Base-by-base conservation (phyloP, 2,329 filamentous ascomycete species). In the Calonectria pteridis region DNA sequence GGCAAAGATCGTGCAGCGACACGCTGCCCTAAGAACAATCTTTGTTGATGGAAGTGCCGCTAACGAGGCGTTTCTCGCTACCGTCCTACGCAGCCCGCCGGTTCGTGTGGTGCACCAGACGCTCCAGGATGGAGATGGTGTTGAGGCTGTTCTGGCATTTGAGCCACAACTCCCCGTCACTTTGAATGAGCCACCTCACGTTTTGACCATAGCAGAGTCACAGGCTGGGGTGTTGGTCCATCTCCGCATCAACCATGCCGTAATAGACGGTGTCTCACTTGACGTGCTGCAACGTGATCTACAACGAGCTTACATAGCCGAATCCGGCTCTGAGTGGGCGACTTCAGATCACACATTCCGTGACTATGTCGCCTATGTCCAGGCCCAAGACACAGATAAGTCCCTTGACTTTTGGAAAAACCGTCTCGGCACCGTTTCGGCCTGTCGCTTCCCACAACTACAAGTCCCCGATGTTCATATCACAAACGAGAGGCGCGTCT, bases 31-130 rank as follows among this genome's bases (percentile, higher is more conserved):
- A 55, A 69, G 67, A 33, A 69, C 67, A 11, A 46, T 69, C 28
- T 69, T 69, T 63, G 40, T 69, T 29, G 67, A 69, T 29, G 66
- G 66, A 31, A 53, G 13, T 43, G 51, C 51, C 66, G 66, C 66
- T 28, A 59, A 68, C 51, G 66, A 68, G 66, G 51, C 66, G n/a
- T 68, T 68, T 37, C 66, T 68, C 66, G 66, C 66, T 3, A 23
- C 33, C n/a, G 51, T 68, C 66, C 58, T 68, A 37, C 66, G 66
- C 20, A 28, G 33, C 51, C 66, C 66, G 26, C 37, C 50, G 23
- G 28, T 16, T 20, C 51, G n/a, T 59, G 67, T 69, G 46, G 43
- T 35, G 29, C 46, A 67, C 13, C 64, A 23, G 20, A 31, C 20
- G 31, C 53, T 59, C 29, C 31, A 10, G 53, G n/a, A 33, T 37